Evolutionary conservation across 305 asterid genomes (phyloP).

Genomic region (Nicotiana rustica): DNA sequence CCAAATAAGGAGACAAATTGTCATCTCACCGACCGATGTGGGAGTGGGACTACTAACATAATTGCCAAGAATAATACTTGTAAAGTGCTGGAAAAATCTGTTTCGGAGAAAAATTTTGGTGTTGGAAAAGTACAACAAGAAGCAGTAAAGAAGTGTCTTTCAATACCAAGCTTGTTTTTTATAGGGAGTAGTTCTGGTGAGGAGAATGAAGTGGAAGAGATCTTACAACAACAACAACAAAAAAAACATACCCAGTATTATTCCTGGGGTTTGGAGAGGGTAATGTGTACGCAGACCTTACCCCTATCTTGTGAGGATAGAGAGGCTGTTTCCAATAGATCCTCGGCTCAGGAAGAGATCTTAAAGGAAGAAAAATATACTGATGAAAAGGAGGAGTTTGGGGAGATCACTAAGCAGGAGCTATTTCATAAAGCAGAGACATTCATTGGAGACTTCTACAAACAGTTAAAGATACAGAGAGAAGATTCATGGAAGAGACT

Average conservation of each 20-base stretch:
- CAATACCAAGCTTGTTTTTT: conserved; percentile 55
- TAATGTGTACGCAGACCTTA: too few relatives aligned
- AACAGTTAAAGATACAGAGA: conserved; percentile 73
- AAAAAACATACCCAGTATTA: too few relatives aligned
- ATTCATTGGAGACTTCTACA: conserved; percentile 71
- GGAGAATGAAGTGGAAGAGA: conserved; percentile 4
- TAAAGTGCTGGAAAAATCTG: conserved; percentile 34
- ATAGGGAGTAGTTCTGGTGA: conserved; percentile 38
- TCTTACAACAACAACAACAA: too few relatives aligned
- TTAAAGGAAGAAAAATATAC: conserved; percentile 35
- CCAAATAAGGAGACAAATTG: too few relatives aligned
- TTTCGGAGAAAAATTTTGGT: conserved; percentile 35
- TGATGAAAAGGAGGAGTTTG: conserved; percentile 37
- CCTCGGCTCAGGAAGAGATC: not conserved
- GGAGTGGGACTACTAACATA: too few relatives aligned
- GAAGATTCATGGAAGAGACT: conserved; percentile 63
- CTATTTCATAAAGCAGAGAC: conserved; percentile 68
- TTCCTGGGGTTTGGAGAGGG: too few relatives aligned
- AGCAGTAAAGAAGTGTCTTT: conserved; percentile 39
- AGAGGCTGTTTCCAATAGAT: too few relatives aligned
- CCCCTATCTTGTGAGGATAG: too few relatives aligned
- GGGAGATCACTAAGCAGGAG: conserved; percentile 49
- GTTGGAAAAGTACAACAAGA: not conserved
- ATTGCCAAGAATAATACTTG: not conserved
- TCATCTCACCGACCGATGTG: too few relatives aligned